Evolutionary conservation across 2,329 filamentous ascomycete genomes (phyloP).

Genomic region (Cladosporium sp.): DNA sequence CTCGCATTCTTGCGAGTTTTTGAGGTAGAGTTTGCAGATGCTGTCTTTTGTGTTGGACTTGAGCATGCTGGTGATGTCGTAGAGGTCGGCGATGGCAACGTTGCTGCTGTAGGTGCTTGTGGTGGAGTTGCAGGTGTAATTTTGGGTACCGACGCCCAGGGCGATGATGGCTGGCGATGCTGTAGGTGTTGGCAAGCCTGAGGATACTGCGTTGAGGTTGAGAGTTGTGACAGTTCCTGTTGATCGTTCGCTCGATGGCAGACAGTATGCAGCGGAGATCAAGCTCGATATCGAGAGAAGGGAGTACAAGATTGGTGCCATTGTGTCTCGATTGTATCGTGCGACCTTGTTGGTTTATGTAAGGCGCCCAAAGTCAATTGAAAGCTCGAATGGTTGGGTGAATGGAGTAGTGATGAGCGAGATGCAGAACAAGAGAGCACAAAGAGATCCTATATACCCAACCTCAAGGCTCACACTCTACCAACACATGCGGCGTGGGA

Average conservation of each 20-base stretch:
- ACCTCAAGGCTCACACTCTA: neutral
- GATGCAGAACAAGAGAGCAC: conserved; percentile 6
- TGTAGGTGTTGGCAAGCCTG: conserved; percentile 8
- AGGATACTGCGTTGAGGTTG: conserved; percentile 2
- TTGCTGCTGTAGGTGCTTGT: conserved; percentile 23
- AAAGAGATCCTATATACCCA: conserved; percentile 10
- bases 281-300: neutral
- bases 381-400: neutral
- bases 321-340: conserved; percentile 4
- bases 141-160: conserved; percentile 63
- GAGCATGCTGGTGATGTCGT: conserved; percentile 38
- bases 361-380: neutral
- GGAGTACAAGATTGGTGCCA: conserved; percentile 1
- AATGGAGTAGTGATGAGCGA: conserved; percentile 6
- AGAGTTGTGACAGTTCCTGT: neutral
- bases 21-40: conserved; percentile 15
- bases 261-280: conserved; percentile 1
- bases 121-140: conserved; percentile 57
- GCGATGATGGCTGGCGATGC: conserved; percentile 40
- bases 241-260: conserved; percentile 8
- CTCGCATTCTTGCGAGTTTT: conserved; percentile 12
- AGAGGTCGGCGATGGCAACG: conserved; percentile 43
- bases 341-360: neutral
- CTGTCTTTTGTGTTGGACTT: conserved; percentile 18
- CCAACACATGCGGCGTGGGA: conserved; percentile 9